Percentiles rank a stretch among this genome's conserved stretches.
Conservation (phyloP, 306 rosid species). For the Trifolium dubium region DNA sequence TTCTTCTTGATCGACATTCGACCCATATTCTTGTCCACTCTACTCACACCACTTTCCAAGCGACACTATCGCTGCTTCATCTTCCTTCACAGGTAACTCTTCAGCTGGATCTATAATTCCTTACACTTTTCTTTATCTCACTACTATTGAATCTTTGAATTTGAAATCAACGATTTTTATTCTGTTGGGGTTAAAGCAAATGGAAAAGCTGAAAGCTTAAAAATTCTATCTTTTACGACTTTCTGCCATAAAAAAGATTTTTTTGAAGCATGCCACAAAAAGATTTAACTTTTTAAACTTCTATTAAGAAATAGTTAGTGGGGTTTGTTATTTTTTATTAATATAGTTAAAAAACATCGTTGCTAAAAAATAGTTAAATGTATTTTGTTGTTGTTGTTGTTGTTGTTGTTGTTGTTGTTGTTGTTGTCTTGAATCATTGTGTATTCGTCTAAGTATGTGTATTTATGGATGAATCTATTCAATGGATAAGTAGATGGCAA, state of each 20-base stretch:
- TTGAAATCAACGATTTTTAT: not conserved
- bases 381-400: no score
- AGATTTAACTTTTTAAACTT: no score
- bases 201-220: no score
- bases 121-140: not conserved
- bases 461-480: not conserved
- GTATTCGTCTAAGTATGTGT: no score
- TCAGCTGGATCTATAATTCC: not conserved
- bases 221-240: no score
- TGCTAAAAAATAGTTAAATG: no score
- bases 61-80: not conserved
- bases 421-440: not conserved
- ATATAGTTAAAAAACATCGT: no score
- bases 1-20: not conserved
- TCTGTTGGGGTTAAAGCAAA: not conserved
- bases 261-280: no score
- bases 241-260: no score
- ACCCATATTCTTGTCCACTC: not conserved
- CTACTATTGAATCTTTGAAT: not conserved
- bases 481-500: conserved; percentile 7
- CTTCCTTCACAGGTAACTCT: not conserved
- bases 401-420: not conserved
- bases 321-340: no score
- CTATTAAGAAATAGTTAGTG: no score
- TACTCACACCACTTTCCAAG: not conserved